phyloP scores from a whole-genome alignment of 371 early-diverging fungal species.

The Homolaphlyctis polyrhiza region DNA sequence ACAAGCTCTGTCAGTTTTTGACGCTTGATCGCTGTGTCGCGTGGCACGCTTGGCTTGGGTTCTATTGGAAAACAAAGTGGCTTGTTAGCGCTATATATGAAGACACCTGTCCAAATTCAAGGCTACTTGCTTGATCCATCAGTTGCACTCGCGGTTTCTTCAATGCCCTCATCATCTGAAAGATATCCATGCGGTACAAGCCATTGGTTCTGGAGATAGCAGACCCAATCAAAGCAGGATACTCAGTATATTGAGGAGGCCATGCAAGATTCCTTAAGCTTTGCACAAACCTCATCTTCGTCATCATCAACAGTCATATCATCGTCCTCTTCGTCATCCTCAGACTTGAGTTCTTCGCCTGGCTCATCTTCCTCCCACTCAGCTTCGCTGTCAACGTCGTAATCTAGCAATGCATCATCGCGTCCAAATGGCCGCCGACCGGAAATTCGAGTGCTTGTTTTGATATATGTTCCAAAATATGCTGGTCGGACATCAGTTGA shows the following conservation, averaged over 20 bases:
- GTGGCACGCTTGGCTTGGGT: too few relatives aligned
- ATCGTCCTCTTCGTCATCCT: conserved; percentile 37
- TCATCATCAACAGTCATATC: conserved; percentile 61
- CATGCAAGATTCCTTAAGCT: background rate
- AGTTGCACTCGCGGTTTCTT: too few relatives aligned
- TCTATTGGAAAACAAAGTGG: too few relatives aligned
- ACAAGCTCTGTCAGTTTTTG: too few relatives aligned
- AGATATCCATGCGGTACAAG: conserved; percentile 74
- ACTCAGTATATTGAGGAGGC: background rate
- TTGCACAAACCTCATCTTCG: conserved; percentile 40
- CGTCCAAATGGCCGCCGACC: conserved; percentile 59
- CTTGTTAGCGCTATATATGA: background rate
- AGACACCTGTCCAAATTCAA: too few relatives aligned
- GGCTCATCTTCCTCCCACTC: conserved; percentile 89
- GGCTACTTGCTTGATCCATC: too few relatives aligned
- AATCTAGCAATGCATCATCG: conserved; percentile 64
- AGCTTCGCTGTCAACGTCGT: conserved; percentile 80
- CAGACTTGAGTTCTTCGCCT: conserved; percentile 71
- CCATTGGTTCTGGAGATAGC: conserved; percentile 19
- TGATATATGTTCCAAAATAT: conserved; percentile 81
- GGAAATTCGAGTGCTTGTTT: conserved; percentile 45
- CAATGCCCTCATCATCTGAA: conserved; percentile 71
- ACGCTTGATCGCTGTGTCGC: too few relatives aligned
- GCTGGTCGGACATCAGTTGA: conserved; percentile 69
- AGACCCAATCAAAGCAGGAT: too few relatives aligned